phyloP scores from a whole-genome alignment of 1,139 yeast species.

The Nakaseomyces delphensis region DNA sequence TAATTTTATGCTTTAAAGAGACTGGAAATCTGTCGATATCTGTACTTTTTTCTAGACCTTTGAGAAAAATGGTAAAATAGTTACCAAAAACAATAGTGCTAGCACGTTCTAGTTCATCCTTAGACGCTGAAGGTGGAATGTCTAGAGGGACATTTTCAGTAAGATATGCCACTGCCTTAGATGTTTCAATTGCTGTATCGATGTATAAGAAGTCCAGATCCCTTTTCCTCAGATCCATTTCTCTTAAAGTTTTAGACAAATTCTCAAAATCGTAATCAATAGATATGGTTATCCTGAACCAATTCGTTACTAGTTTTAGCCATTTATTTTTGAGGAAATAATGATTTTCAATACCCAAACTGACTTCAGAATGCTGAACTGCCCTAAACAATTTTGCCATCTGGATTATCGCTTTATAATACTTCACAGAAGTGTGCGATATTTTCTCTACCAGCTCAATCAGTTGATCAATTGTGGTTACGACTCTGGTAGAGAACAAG shows the following conservation, averaged over 20 bases:
- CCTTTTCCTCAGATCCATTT: conserved; percentile 28
- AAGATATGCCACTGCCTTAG: conserved; percentile 47
- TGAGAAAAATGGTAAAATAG: conserved; percentile 61
- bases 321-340: conserved; percentile 49
- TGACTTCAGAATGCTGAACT: conserved; percentile 39
- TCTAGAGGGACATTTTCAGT: conserved; percentile 52
- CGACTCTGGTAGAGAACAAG: conserved; percentile 34
- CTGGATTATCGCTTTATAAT: conserved; percentile 46
- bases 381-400: conserved; percentile 48
- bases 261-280: conserved; percentile 31
- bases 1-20: conserved; percentile 43
- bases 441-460: conserved; percentile 35
- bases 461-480: conserved; percentile 32
- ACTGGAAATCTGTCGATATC: conserved; percentile 30
- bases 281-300: conserved; percentile 52
- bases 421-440: conserved; percentile 32
- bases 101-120: conserved; percentile 47
- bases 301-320: conserved; percentile 51
- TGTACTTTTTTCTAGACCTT: conserved; percentile 57
- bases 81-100: conserved; percentile 62
- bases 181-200: conserved; percentile 59
- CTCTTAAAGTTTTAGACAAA: conserved; percentile 27
- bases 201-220: conserved; percentile 50
- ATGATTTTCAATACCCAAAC: conserved; percentile 46
- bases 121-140: conserved; percentile 51